phyloP scores from a whole-genome alignment of 768 basidiomycete species.

The Omphalotus guepiniiformis region DNA sequence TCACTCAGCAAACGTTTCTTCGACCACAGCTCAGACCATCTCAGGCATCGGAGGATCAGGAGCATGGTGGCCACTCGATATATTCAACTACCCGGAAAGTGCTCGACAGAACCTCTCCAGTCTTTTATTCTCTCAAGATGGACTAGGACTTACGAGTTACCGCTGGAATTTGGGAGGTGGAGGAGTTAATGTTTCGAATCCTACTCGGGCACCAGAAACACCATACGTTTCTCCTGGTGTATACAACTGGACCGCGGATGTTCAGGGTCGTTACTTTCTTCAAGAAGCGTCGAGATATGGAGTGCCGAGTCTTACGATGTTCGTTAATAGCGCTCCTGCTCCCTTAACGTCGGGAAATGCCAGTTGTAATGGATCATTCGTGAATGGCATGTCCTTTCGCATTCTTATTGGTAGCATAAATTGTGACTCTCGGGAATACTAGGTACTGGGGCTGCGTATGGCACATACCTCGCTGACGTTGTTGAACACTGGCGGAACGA shows the following conservation, averaged over 20 bases:
- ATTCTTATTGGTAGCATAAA: neutral
- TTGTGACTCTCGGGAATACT: neutral
- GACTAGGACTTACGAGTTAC: constrained; percentile 38
- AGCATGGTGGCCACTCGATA: constrained; percentile 44
- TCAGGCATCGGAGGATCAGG: constrained; percentile 38
- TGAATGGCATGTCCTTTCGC: constrained; percentile 19
- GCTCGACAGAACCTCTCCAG: constrained; percentile 36
- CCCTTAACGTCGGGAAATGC: constrained; percentile 27
- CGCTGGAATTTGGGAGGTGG: constrained; percentile 41
- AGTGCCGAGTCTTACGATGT: constrained; percentile 36
- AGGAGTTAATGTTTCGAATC: constrained; percentile 37
- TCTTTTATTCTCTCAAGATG: constrained; percentile 33
- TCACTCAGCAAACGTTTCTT: constrained; percentile 9
- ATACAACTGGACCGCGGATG: constrained; percentile 36
- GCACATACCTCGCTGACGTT: constrained; percentile 39
- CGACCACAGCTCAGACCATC: constrained; percentile 17
- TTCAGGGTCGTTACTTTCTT: constrained; percentile 37
- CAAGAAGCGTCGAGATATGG: constrained; percentile 30
- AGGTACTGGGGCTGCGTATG: constrained; percentile 34
- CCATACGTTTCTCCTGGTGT: constrained; percentile 34
- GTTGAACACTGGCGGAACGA: constrained; percentile 32
- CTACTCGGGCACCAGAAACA: constrained; percentile 32
- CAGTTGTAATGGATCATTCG: constrained; percentile 34
- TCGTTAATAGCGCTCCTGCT: constrained; percentile 39
- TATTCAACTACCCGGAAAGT: constrained; percentile 35